phyloP scores from a whole-genome alignment of 2,329 filamentous ascomycete species.

The Aspergillus amoenus region DNA sequence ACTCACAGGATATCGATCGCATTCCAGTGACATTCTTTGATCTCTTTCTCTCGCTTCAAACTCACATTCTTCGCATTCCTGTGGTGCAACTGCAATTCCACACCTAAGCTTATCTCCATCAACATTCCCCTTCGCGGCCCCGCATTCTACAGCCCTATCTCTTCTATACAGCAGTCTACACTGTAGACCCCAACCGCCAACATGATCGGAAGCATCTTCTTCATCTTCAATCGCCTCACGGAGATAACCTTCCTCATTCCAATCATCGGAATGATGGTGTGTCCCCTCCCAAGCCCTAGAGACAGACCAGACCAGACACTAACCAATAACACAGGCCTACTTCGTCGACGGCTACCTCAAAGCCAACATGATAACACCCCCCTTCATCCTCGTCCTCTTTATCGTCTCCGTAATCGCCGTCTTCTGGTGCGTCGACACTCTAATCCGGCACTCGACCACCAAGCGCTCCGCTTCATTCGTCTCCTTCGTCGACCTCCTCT shows the following conservation, averaged over 20 bases:
- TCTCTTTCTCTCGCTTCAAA: background rate
- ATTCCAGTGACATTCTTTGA: background rate
- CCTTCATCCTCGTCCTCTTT: conserved; percentile 63
- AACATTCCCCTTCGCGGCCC: background rate
- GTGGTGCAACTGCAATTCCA: background rate
- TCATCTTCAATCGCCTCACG: conserved; percentile 61
- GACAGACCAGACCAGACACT: conserved; percentile 8
- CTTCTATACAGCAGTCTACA: background rate
- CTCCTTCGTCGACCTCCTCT: conserved; percentile 60
- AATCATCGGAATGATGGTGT: conserved; percentile 61
- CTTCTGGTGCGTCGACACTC: conserved; percentile 61
- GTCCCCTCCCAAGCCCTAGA: conserved; percentile 14
- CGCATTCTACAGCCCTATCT: background rate
- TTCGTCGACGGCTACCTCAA: conserved; percentile 61
- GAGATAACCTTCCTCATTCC: conserved; percentile 64
- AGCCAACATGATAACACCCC: conserved; percentile 58
- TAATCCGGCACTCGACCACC: conserved; percentile 59
- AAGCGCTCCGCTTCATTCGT: conserved; percentile 61
- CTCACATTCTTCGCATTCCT: background rate
- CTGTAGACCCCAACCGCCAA: conserved; percentile 23
- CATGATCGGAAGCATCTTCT: conserved; percentile 57
- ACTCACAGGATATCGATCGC: background rate
- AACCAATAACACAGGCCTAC: conserved; percentile 44
- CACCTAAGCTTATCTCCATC: background rate
- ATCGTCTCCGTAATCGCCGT: conserved; percentile 62